Conservation (phyloP, 1,284 basidiomycete genomes). For the Trichosporon inkin region DNA sequence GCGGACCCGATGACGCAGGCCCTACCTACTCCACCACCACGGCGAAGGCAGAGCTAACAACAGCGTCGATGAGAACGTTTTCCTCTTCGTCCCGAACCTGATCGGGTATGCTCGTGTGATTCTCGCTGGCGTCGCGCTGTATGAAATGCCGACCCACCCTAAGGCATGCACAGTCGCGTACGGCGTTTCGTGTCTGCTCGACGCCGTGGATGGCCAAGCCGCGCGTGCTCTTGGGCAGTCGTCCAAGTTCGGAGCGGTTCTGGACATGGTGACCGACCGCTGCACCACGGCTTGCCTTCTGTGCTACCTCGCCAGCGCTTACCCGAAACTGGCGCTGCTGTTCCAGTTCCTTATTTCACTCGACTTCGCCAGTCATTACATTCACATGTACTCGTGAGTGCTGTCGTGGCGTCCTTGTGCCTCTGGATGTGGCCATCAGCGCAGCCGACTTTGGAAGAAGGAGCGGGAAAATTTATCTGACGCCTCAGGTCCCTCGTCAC, state of each 20-base stretch:
- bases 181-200: constrained; percentile 85
- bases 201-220: constrained; percentile 91
- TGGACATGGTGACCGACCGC: constrained; percentile 99
- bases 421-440: too few relatives aligned
- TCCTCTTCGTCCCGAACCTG: constrained; percentile 92
- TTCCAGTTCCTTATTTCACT: constrained; percentile 96
- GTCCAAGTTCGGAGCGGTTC: constrained; percentile 93
- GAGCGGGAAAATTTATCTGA: too few relatives aligned
- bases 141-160: constrained; percentile 92
- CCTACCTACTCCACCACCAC: too few relatives aligned
- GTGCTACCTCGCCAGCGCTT: constrained; percentile 75
- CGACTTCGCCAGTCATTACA: constrained; percentile 98
- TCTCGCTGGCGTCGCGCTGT: constrained; percentile 81
- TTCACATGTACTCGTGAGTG: constrained; percentile 97
- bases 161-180: constrained; percentile 89
- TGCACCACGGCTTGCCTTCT: constrained; percentile 94
- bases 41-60: background rate
- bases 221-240: constrained; percentile 86
- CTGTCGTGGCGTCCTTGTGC: too few relatives aligned
- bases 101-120: constrained; percentile 93
- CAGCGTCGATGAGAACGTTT: constrained; percentile 70
- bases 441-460: too few relatives aligned
- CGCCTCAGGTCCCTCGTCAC: constrained; percentile 76
- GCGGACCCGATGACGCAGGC: constrained; percentile 3
- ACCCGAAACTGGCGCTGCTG: constrained; percentile 72